Base-by-base conservation (phyloP, 1,284 basidiomycete species). In the Heterobasidion occidentale region DNA sequence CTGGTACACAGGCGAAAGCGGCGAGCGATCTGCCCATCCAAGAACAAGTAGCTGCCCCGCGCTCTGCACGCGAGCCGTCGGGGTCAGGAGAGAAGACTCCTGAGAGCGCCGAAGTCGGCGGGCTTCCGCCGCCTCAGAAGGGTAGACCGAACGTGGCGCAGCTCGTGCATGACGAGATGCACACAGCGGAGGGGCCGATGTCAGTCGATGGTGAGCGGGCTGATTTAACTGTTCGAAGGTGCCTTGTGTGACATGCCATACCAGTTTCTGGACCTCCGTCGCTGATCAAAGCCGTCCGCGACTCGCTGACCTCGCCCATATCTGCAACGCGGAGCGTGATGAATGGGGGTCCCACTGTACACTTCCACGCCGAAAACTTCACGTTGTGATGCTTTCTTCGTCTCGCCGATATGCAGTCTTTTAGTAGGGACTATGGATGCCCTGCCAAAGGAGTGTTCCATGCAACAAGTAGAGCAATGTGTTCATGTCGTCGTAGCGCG, bases 131-230 rank as follows among this genome's bases (percentile, higher is more conserved):
- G 27, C 49, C 58, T 4, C 9, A 52, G 19, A 14, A 45, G 11
- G 68, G 69, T 7, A 65, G 70, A 0, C 70, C 70, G 4, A 64
- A 72, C 53, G 46, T 72, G 2, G 20, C 36, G 15, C 49, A 35
- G 1, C 60, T 72, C 15, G 47, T 72, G 2, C 54, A 60, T 14
- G 55, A 59, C 8, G 67, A 69, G 54, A 65, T 69, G 11, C 55
- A 52, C 2, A 51, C n/a, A 4, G 62, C 62, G 0, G 38, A 53
- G 2, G 69, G 69, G 9, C 59, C 65, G 7, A 63, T 71, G n/a
- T 65, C 69, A 20, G 66, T 73, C 9, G 68, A 68, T 55, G 70
- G 71, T 72, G 45, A 17, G 68, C 61, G 5, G 38, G n/a, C 2
- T 42, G 2, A 12, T 42, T 27, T 3, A 27, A 7, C 12, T 27